phyloP scores from a whole-genome alignment of 2,329 filamentous ascomycete species.

The Macroventuria anomochaeta region DNA sequence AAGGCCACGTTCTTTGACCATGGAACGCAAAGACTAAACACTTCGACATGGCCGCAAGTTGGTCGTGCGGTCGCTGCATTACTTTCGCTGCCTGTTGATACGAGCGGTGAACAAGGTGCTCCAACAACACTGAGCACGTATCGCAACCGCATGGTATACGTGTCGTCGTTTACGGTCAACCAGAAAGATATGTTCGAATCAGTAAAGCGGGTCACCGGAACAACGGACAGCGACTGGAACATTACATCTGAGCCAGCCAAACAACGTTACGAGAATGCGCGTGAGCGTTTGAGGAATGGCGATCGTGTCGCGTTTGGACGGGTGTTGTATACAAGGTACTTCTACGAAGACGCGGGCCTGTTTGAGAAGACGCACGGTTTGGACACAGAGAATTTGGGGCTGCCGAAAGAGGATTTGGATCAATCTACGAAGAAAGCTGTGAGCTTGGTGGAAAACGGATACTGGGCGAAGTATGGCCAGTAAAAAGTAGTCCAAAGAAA shows the following conservation, averaged over 20 bases:
- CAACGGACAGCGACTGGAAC: slow-evolving; percentile 46
- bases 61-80: slow-evolving; percentile 43
- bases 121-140: slow-evolving; percentile 24
- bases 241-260: slow-evolving; percentile 51
- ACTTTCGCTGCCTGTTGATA: slow-evolving; percentile 39
- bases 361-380: slow-evolving; percentile 44
- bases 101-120: slow-evolving; percentile 20
- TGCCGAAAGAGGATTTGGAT: slow-evolving; percentile 66
- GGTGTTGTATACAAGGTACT: slow-evolving; percentile 62
- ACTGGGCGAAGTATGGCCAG: slow-evolving; percentile 8
- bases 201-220: slow-evolving; percentile 42
- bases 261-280: slow-evolving; percentile 58
- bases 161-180: slow-evolving; percentile 46
- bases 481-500: too few species aligned
- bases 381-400: slow-evolving; percentile 62
- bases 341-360: slow-evolving; percentile 48
- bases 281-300: slow-evolving; percentile 56
- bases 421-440: slow-evolving; percentile 55
- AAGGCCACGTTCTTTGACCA: slow-evolving; percentile 37
- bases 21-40: slow-evolving; percentile 43
- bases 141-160: slow-evolving; percentile 44
- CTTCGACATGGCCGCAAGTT: slow-evolving; percentile 40
- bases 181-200: slow-evolving; percentile 49
- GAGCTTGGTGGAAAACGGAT: slow-evolving; percentile 13
- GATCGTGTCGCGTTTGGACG: slow-evolving; percentile 51